Evolutionary conservation across 1,139 yeast genomes (phyloP).

Genomic region (Geotrichum macrosporum): DNA sequence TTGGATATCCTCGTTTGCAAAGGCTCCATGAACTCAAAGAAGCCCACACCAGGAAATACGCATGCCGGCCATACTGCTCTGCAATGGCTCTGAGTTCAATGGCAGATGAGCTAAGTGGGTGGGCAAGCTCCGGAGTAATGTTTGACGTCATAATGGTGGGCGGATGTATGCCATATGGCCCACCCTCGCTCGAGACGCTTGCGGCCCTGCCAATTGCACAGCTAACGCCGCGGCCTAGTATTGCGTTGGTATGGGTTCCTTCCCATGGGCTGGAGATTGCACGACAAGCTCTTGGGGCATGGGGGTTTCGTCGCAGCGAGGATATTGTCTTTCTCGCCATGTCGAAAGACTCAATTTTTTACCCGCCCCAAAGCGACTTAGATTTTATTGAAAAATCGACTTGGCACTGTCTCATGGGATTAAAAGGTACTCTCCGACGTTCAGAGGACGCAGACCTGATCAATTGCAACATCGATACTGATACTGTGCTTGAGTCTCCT

Average conservation of each 20-base stretch:
- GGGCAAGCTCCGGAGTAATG: slow-evolving; percentile 58
- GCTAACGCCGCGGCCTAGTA: slow-evolving; percentile 79
- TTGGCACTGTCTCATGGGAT: slow-evolving; percentile 98
- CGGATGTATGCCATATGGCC: slow-evolving; percentile 71
- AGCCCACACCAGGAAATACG: slow-evolving; percentile 46
- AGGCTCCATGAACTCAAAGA: slow-evolving; percentile 59
- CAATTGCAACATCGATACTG: slow-evolving; percentile 90
- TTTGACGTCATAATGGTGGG: slow-evolving; percentile 94
- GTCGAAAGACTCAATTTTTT: slow-evolving; percentile 35
- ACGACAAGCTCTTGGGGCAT: slow-evolving; percentile 52
- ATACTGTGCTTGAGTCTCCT: slow-evolving; percentile 58
- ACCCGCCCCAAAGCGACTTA: slow-evolving; percentile 28
- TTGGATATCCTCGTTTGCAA: slow-evolving; percentile 82
- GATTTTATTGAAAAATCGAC: slow-evolving; percentile 32
- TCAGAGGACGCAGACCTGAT: slow-evolving; percentile 78
- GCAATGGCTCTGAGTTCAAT: slow-evolving; percentile 52
- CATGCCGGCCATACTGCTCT: slow-evolving; percentile 63
- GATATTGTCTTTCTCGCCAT: slow-evolving; percentile 61
- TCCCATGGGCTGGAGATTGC: slow-evolving; percentile 53
- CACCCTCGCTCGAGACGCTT: slow-evolving; percentile 53
- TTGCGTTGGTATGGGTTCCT: slow-evolving; percentile 82
- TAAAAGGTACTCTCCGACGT: slow-evolving; percentile 87
- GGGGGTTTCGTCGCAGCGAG: slow-evolving; percentile 81
- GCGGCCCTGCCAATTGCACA: slow-evolving; percentile 63
- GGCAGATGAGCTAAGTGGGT: slow-evolving; percentile 49